phyloP scores from a whole-genome alignment of 768 basidiomycete genomes.

The Pisolithus sp. region DNA sequence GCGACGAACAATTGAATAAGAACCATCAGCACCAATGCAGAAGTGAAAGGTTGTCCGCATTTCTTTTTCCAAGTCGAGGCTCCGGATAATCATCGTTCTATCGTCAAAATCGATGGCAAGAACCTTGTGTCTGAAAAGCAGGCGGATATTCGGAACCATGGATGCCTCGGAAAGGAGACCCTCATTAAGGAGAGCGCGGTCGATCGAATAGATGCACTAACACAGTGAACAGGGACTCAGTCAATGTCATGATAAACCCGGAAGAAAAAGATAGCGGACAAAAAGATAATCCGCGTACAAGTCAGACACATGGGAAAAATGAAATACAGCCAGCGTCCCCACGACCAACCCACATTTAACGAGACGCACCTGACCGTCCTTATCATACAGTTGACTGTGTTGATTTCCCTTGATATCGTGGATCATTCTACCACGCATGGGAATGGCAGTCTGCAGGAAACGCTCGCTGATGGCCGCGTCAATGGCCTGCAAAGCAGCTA shows the following conservation, averaged over 20 bases:
- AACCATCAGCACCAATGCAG: constrained; percentile 91
- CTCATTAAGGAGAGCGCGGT: constrained; percentile 82
- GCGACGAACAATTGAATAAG: constrained; percentile 82
- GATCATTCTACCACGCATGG: constrained; percentile 95
- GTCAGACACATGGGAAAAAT: neutral
- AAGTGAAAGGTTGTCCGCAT: constrained; percentile 58
- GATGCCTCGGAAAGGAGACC: constrained; percentile 73
- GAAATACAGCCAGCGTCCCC: constrained; percentile 4
- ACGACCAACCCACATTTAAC: constrained; percentile 8
- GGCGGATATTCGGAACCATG: constrained; percentile 52
- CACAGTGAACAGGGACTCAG: constrained; percentile 15
- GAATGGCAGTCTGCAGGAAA: constrained; percentile 76
- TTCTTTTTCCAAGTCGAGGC: constrained; percentile 38
- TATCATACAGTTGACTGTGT: constrained; percentile 85
- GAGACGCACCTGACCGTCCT: constrained; percentile 70
- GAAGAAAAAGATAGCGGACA: constrained; percentile 11
- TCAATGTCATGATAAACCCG: constrained; percentile 16
- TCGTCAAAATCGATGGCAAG: constrained; percentile 68
- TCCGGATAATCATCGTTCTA: constrained; percentile 47
- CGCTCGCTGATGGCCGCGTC: constrained; percentile 62
- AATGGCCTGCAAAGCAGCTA: constrained; percentile 79
- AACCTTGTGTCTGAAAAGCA: constrained; percentile 81
- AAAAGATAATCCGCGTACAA: constrained; percentile 2
- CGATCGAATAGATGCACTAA: constrained; percentile 92
- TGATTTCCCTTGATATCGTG: constrained; percentile 67